Evolutionary conservation across 2,329 filamentous ascomycete species (phyloP).

Genomic region (Falciphora oryzae): DNA sequence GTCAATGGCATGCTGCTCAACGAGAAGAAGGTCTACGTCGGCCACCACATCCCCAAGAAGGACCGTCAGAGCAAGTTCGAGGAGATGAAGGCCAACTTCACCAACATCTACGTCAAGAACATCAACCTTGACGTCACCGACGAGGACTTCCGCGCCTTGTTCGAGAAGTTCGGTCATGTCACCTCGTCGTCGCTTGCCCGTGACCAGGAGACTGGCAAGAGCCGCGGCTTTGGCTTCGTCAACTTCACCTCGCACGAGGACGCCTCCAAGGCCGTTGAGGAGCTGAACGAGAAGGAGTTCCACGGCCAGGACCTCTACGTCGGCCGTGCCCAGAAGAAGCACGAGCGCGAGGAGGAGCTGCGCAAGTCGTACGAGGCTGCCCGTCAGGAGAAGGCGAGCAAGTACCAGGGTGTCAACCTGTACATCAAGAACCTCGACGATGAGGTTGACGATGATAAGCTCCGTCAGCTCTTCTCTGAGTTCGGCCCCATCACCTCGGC

Average conservation of each 20-base stretch:
- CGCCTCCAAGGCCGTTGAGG: slow-evolving; percentile 79
- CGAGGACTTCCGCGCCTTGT: slow-evolving; percentile 89
- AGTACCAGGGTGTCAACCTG: slow-evolving; percentile 98
- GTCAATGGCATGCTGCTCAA: slow-evolving; percentile 99
- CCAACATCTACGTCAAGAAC: slow-evolving; percentile 99
- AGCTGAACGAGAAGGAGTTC: slow-evolving; percentile 88
- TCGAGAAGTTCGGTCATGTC: slow-evolving; percentile 88
- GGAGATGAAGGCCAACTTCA: slow-evolving; percentile 99
- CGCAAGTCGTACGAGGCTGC: slow-evolving; percentile 98
- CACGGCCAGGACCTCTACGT: slow-evolving; percentile 95
- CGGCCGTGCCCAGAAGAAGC: slow-evolving; percentile 98
- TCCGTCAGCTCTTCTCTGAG: slow-evolving; percentile 85
- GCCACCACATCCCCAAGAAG: slow-evolving; percentile 99
- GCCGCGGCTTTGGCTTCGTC: slow-evolving; percentile 91
- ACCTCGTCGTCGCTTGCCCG: slow-evolving; percentile 93
- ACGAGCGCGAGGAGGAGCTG: slow-evolving; percentile 98
- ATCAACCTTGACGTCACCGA: slow-evolving; percentile 78
- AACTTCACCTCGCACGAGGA: slow-evolving; percentile 92
- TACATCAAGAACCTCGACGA: slow-evolving; percentile 99
- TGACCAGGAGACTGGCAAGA: slow-evolving; percentile 78
- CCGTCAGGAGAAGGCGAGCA: slow-evolving; percentile 95
- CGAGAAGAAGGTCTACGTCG: slow-evolving; percentile 99
- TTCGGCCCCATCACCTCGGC: slow-evolving; percentile 96
- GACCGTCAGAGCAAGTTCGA: slow-evolving; percentile 99
- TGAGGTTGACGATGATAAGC: slow-evolving; percentile 95